Base-by-base conservation (phyloP, 768 basidiomycete genomes). In the Filobasidium floriforme region DNA sequence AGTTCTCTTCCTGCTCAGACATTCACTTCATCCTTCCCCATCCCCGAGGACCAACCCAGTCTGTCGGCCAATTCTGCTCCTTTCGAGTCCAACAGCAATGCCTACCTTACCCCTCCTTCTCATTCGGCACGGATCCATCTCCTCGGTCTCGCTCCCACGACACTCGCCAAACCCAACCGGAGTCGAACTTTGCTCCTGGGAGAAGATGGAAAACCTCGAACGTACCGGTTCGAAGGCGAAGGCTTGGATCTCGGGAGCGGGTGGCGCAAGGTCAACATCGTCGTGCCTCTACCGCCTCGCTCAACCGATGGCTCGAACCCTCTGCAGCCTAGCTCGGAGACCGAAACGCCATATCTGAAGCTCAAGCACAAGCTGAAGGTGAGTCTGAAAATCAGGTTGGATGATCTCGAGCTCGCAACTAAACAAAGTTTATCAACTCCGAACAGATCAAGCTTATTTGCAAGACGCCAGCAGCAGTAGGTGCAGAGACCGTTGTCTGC, bases 251-350 rank as follows among this genome's bases (percentile, higher is more conserved):
- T 78, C 14, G 70, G 72, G 52, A 70, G 71, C 7, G 69, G 66
- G n/a, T 77, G 75, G 73, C 49, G 77, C 12, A 76, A 73, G 57
- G 71, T 78, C 61, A 76, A 77, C 55, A 71, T 77, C 24, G 69
- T 74, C 22, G 63, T 78, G n/a, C 77, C 77, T 1, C 73, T 78
- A 73, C 73, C 76, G 19, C 41, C 43, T 3, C 62, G 62, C 7
- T 63, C 44, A 1, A 61, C 65, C 37, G 63, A 61, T 26, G 52
- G 41, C 6, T 59, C 55, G 40, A 59, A 51, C 7, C 68, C 66
- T 43, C 63, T 60, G 44, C 11, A 44, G 51, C 76, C 76, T 6
- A 66, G 70, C 41, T 28, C 72, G 5, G 77, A 75, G 44, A 54
- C 73, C 41, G 75, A 76, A 40, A 70, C 71, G 43, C 77, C 77